phyloP scores from a whole-genome alignment of 2,329 filamentous ascomycete genomes.

The Dissoconium aciculare region DNA sequence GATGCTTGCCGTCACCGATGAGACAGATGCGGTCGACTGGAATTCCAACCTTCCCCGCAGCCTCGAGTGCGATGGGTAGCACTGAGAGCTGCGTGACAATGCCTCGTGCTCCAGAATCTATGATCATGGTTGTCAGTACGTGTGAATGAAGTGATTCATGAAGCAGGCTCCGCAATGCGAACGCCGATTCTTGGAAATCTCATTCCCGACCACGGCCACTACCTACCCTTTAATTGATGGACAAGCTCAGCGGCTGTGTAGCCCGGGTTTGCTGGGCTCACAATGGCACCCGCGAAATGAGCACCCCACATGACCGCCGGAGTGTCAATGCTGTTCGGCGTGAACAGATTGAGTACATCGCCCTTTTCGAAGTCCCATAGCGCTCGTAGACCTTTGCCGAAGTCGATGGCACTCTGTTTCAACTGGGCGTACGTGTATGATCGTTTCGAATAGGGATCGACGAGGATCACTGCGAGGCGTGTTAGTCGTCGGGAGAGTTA shows the following conservation, averaged over 20 bases:
- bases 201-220: background rate
- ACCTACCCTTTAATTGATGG: conserved; percentile 65
- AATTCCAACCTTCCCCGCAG: conserved; percentile 56
- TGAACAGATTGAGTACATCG: conserved; percentile 68
- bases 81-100: conserved; percentile 58
- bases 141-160: no score
- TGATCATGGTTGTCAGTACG: no score
- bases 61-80: conserved; percentile 49
- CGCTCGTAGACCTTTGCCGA: conserved; percentile 64
- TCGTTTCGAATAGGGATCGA: conserved; percentile 55
- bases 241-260: conserved; percentile 73
- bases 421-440: conserved; percentile 58
- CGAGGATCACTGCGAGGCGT: conserved; percentile 49
- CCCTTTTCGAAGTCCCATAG: conserved; percentile 65
- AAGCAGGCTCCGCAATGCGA: no score
- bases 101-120: conserved; percentile 44
- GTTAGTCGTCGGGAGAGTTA: no score
- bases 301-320: conserved; percentile 62
- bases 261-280: conserved; percentile 75
- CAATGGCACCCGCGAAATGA: conserved; percentile 66
- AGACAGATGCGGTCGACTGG: conserved; percentile 57
- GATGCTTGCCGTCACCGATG: conserved; percentile 54
- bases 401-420: conserved; percentile 50
- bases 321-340: conserved; percentile 75
- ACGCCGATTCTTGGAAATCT: background rate